Evolutionary conservation across 371 early-diverging fungal species (phyloP), one percentile per base, ranked within the genome.

Genomic region (Syncephalis fuscata): DNA sequence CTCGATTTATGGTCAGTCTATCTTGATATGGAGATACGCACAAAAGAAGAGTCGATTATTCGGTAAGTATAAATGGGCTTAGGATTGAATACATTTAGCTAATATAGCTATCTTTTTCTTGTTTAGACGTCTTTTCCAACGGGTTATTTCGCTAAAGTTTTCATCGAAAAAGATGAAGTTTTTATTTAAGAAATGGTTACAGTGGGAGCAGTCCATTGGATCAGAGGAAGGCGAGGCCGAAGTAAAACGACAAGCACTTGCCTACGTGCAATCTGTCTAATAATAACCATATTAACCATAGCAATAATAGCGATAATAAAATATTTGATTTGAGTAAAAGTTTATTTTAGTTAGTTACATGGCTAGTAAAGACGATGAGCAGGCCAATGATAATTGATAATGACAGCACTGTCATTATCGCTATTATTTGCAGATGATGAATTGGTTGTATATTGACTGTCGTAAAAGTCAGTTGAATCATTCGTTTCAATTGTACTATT

Each of bases 101-200:
- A 2, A 10, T 10, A 40, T 36, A 40, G 16, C 11, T 21, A 45
- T 39, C 52, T 48, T 48, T 15, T 17, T 44, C 50, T 43, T 49
- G 22, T 51, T 42, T 57, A 85, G 91, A 53, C 80, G 84, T 11
- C 61, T 97, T 43, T 96, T 93, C 67, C 82, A 88, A 50, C 83
- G 93, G 27, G 78, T 85, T 32, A 77, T 86, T 19, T 69, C 74
- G 15, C 62, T 86, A 69, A 88, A 88, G 62, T 69, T 86, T 51
- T 88, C 90, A n/a, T 80, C 92, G 25, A 92, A 90, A 67, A 89
- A 92, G 77, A 88, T 93, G 86, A 96, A 93, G 65, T 90, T 87
- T 70, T 76, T 97, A 60, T 95, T 95, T 70, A 95, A 95, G 68
- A 89, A 88, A 63, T 96, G 86, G 79, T 71, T 97, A 24, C 76